Conservation (phyloP, 106 monocot genomes). For the Dendrobium chrysotoxum region DNA sequence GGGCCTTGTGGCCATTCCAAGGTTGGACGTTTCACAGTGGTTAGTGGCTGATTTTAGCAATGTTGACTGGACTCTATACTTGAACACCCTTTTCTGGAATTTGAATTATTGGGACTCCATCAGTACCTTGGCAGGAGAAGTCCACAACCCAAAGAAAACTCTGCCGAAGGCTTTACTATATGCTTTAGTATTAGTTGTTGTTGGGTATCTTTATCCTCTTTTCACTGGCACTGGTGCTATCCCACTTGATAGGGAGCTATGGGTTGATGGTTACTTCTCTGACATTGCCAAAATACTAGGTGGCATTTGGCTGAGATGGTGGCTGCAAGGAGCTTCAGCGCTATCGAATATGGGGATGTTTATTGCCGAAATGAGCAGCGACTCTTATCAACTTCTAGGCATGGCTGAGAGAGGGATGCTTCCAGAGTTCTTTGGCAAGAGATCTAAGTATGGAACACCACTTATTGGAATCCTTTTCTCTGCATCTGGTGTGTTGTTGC, state of each 20-base stretch:
- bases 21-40: constrained; percentile 43
- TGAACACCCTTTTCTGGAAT: constrained; percentile 81
- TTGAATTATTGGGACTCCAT: constrained; percentile 76
- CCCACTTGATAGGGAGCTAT: constrained; percentile 34
- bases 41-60: constrained; percentile 18
- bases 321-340: constrained; percentile 58
- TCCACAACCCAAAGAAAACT: constrained; percentile 53
- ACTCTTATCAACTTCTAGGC: constrained; percentile 77
- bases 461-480: constrained; percentile 64
- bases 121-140: constrained; percentile 67
- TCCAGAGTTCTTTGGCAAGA: constrained; percentile 46
- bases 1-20: constrained; percentile 48
- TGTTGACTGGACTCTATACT: constrained; percentile 51
- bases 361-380: constrained; percentile 70
- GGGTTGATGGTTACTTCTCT: constrained; percentile 67
- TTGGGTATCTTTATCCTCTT: constrained; percentile 51
- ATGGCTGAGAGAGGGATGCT: constrained; percentile 83
- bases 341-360: constrained; percentile 76
- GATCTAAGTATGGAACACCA: constrained; percentile 53
- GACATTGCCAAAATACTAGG: constrained; percentile 48
- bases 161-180: constrained; percentile 60
- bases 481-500: constrained; percentile 58
- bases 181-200: constrained; percentile 50
- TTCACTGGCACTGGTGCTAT: constrained; percentile 48
- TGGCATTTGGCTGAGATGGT: constrained; percentile 51